Conservation (phyloP, 495 filamentous ascomycete species). For the Penicillium desertorum region DNA sequence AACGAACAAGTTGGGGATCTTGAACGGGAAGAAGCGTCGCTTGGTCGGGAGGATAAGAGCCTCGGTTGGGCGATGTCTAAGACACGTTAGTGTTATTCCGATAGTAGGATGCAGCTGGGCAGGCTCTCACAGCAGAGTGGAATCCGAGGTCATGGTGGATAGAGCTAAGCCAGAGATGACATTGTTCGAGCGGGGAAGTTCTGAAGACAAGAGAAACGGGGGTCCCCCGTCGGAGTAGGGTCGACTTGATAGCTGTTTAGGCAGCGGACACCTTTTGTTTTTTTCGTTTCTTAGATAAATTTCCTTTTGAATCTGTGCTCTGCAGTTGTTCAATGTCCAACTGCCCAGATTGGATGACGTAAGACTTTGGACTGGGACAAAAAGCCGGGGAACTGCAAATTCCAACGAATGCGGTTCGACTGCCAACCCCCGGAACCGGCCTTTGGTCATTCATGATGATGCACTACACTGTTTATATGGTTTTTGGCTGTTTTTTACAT, state of each 20-base stretch:
- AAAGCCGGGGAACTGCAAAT: constrained; percentile 23
- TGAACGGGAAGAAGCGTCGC: constrained; percentile 71
- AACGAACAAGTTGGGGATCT: constrained; percentile 71
- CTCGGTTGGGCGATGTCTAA: constrained; percentile 58
- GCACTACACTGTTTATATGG: constrained; percentile 1
- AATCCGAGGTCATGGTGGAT: constrained; percentile 49
- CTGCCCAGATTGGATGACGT: constrained; percentile 40
- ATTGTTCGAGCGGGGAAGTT: constrained; percentile 32
- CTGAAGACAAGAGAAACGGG: constrained; percentile 13
- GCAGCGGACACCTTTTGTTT: neutral
- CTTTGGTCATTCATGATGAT: constrained; percentile 6
- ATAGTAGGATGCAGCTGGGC: neutral
- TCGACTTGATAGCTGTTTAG: neutral
- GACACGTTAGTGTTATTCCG: neutral
- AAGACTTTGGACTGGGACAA: constrained; percentile 36
- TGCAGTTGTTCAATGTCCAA: constrained; percentile 13
- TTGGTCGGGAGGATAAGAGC: constrained; percentile 61
- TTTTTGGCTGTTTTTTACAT: neutral
- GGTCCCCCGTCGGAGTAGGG: constrained; percentile 9
- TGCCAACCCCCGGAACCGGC: constrained; percentile 7
- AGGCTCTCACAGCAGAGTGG: constrained; percentile 38
- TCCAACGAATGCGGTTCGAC: constrained; percentile 27
- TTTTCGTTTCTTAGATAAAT: neutral
- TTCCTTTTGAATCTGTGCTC: constrained; percentile 7
- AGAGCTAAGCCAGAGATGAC: constrained; percentile 35